Evolutionary conservation across 2,329 filamentous ascomycete species (phyloP).

Genomic region (Penicillium olsonii): DNA sequence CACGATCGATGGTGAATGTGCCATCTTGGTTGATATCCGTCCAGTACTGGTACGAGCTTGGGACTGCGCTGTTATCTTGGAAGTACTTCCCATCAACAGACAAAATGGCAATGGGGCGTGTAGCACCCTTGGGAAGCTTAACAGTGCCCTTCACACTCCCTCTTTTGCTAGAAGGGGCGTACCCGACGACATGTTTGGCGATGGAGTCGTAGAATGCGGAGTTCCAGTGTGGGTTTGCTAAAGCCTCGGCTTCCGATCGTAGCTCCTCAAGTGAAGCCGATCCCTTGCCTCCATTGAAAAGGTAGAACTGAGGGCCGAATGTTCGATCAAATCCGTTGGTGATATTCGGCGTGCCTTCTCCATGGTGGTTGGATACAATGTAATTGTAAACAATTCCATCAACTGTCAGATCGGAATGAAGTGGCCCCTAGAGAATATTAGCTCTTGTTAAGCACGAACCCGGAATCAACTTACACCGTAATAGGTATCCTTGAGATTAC

Average conservation of each 20-base stretch:
- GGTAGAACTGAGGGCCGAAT: constrained; percentile 64
- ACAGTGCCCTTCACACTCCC: constrained; percentile 55
- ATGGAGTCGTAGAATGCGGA: constrained; percentile 65
- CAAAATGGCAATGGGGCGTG: constrained; percentile 58
- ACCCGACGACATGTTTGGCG: constrained; percentile 60
- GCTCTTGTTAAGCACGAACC: neutral
- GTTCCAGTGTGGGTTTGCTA: constrained; percentile 57
- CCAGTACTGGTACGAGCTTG: constrained; percentile 65
- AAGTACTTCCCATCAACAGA: constrained; percentile 55
- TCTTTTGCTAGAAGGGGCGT: constrained; percentile 55
- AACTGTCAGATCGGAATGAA: constrained; percentile 64
- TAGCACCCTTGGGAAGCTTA: constrained; percentile 54
- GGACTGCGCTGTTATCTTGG: constrained; percentile 60
- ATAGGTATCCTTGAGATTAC: constrained; percentile 27
- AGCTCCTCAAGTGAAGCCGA: constrained; percentile 51
- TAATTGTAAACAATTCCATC: constrained; percentile 70
- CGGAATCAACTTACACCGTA: constrained; percentile 23
- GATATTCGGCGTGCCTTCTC: constrained; percentile 64
- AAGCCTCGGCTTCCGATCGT: constrained; percentile 56
- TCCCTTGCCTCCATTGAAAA: constrained; percentile 61
- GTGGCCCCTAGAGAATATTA: constrained; percentile 47
- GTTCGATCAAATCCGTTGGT: constrained; percentile 66
- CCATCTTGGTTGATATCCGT: constrained; percentile 52
- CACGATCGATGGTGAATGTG: constrained; percentile 53
- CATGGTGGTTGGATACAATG: constrained; percentile 64